A percentile compares a stretch with the other conserved stretches of the same genome.
phyloP scores from a whole-genome alignment of 164 flowering plant genomes.

The Chimonanthus praecox region DNA sequence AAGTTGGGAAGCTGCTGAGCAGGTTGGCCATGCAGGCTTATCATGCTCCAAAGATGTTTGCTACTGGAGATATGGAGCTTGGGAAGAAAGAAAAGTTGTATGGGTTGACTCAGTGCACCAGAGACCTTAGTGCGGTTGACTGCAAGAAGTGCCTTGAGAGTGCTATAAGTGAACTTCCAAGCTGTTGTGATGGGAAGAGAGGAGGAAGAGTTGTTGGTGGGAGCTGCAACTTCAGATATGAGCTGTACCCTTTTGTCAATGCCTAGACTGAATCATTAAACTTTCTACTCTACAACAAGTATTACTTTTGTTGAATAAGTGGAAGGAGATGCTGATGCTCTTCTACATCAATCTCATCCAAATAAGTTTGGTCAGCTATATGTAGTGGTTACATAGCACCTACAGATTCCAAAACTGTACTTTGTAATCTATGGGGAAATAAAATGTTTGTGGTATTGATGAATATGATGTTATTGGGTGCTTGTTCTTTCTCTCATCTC shows the following conservation, averaged over 20 bases:
- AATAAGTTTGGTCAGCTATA: background rate
- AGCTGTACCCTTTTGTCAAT: slow-evolving; percentile 22
- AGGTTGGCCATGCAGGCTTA: slow-evolving; percentile 21
- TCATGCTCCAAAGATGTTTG: slow-evolving; percentile 15
- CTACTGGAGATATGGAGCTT: slow-evolving; percentile 22
- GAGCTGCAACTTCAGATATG: slow-evolving; percentile 37
- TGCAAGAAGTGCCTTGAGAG: slow-evolving; percentile 21
- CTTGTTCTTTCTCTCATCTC: too few species aligned
- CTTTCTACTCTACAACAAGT: background rate
- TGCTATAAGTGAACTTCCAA: background rate
- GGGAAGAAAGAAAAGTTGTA: slow-evolving; percentile 12
- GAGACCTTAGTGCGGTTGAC: slow-evolving; percentile 19
- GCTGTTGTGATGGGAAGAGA: slow-evolving; percentile 12
- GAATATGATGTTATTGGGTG: too few species aligned
- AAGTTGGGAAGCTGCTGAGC: slow-evolving; percentile 5
- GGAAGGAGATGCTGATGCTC: background rate
- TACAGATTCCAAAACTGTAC: too few species aligned
- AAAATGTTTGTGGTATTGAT: too few species aligned
- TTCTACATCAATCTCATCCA: background rate
- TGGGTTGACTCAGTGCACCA: slow-evolving; percentile 37
- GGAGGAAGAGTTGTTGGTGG: slow-evolving; percentile 25
- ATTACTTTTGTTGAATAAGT: too few species aligned
- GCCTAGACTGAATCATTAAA: background rate
- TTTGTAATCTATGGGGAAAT: too few species aligned
- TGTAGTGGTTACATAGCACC: background rate